Evolutionary conservation across 73 alveolate genomes (phyloP), one percentile per base, ranked within the genome.

Genomic region (Blepharisma japonicum): DNA sequence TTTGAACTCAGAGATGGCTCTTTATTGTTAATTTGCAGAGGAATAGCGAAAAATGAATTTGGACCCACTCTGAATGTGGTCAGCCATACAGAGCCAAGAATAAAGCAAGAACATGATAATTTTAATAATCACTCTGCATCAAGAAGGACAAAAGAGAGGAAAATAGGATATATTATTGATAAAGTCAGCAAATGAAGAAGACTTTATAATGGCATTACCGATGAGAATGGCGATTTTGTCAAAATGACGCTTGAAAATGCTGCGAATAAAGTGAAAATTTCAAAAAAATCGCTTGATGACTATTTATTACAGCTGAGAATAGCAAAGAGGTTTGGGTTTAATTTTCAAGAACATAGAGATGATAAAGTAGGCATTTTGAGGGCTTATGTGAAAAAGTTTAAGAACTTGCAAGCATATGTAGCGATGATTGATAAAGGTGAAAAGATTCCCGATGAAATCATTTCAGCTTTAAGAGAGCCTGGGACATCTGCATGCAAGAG

Each of bases 181-280:
- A 91, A 90, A 82, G 99, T 96, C 11, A 83, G 92, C 48, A 89
- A 89, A 5, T 96, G 99, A 98, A 87, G 99, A 68, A 90, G 90
- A 71, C 87, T 92, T 78, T 96, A 96, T 80, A 96, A 92, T 89
- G 99, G 98, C 6, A 84, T 77, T 68, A 84, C 80, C 53, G 95
- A 91, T 80, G 56, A 79, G 68, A 81, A 90, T 55, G 91, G 93
- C 50, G 70, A 56, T 54, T 79, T 80, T 56, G 70, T 72, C 45
- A 68, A 88, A 79, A 80, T 71, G 68, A 87, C 95, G 53, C 81
- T 95, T 25, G 96, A 92, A 77, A 96, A 90, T 38, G 94, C 98
- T 0, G 96, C 98, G 8, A 71, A 87, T 54, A 83, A 83, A 56
- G 95, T 92, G 0, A 95, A 95, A 56, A 85, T 92, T 50, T 85